Evolutionary conservation across 1,284 basidiomycete genomes (phyloP).

Genomic region (Neotropicomus parvogracilis): DNA sequence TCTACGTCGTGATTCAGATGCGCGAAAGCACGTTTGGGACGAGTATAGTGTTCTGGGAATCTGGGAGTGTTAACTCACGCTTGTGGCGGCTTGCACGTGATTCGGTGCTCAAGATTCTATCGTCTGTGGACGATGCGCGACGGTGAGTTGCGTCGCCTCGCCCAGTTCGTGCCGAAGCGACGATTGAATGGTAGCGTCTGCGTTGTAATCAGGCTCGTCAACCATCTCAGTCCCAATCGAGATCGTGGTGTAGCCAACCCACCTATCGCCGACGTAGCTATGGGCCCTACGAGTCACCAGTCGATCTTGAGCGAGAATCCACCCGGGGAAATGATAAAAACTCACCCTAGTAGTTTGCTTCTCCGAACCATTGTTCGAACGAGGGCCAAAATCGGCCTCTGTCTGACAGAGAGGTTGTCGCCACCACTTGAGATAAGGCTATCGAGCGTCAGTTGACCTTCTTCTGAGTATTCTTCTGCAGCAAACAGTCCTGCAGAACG

Average conservation of each 20-base stretch:
- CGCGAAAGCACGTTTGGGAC: conserved; percentile 65
- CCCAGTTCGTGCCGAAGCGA: conserved; percentile 10
- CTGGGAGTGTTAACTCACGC: too few relatives aligned
- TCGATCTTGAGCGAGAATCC: too few relatives aligned
- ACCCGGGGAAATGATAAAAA: too few relatives aligned
- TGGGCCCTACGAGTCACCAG: neutral
- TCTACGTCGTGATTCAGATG: conserved; percentile 41
- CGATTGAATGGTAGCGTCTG: neutral
- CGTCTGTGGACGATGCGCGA: conserved; percentile 68
- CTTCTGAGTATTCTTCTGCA: conserved; percentile 34
- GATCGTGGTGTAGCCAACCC: neutral
- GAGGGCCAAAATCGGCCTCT: conserved; percentile 59
- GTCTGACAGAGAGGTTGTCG: conserved; percentile 55
- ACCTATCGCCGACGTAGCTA: neutral
- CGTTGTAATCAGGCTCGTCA: conserved; percentile 9
- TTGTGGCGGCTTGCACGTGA: too few relatives aligned
- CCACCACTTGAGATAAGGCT: conserved; percentile 56
- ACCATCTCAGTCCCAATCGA: neutral
- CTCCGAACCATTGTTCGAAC: conserved; percentile 37
- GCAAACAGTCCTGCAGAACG: conserved; percentile 49
- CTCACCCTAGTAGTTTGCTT: conserved; percentile 28
- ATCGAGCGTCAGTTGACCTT: conserved; percentile 19
- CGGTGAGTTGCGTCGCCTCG: conserved; percentile 59
- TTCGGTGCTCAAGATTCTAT: too few relatives aligned
- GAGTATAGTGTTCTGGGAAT: too few relatives aligned